Base-by-base conservation (phyloP, 179 eudicot species). In the Heliamphora pulchella region DNA sequence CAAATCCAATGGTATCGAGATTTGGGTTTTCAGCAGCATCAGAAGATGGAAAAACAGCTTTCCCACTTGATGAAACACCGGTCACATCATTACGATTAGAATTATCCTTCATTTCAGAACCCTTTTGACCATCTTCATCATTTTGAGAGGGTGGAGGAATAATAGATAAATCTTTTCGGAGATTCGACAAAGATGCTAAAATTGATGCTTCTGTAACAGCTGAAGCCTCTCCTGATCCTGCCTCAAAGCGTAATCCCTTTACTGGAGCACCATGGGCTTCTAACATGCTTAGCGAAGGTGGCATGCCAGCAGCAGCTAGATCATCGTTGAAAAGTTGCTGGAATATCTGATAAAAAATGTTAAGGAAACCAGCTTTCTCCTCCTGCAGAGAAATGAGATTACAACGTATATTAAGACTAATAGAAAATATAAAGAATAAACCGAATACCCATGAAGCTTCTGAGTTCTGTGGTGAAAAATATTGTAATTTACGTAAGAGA, bases 121-220 rank as follows among this genome's bases (percentile, higher is more conserved):
- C 83, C 72, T 84, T 82, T 74, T 80, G 84, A 57, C 63, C 81
- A 81, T 86, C 91, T 71, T 86, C 91, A 44, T 87, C 89, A 81
- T 89, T 85, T 48, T 72, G 86, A 74, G 90, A 82, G 44, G 90
- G 81, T 77, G 96, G 90, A 81, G 97, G 92, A 75, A 90, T 82
- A 84, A 80, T 81, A 55, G 93, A 82, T 74, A 87, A 84, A 72
- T 89, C 89, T 80, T 94, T 90, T 68, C 81, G 82, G 61, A 85
- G 80, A 82, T 84, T 89, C 31, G 98, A 83, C 80, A 92, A 69
- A 18, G 97, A 90, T 67, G 91, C 90, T 82, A 94, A 78, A 78
- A 91, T 87, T 66, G 98, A 89, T 70, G 98, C 98, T 80, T 92
- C 98, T 57, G 97, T 89, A 65, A 84, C 97, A 59, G 90, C 87